These are phyloP conservation scores for Ploettnerulaceae sp. DNA, from an alignment of 2,329 filamentous ascomycete genomes.

Conservation along the genomic window DNA sequence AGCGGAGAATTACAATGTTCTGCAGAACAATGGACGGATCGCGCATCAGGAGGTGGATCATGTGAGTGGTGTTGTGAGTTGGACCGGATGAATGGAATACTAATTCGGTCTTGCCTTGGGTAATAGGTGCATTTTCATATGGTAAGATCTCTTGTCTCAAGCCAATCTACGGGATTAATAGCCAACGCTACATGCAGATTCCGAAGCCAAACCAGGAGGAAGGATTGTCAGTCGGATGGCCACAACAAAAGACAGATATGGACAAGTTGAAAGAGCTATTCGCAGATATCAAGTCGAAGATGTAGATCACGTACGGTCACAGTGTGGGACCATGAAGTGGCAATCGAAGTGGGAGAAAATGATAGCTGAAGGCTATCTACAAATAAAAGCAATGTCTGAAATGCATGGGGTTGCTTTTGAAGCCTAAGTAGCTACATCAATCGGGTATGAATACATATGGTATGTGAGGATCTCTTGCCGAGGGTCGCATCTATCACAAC, in stretches of 20 bases:
- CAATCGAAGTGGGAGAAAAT: not conserved
- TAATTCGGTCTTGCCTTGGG: not conserved
- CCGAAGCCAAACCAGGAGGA: conserved; percentile 85
- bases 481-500: conserved; percentile 2
- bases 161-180: not conserved
- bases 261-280: conserved; percentile 72
- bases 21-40: conserved; percentile 91
- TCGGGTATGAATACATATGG: not conserved
- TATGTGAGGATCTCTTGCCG: not conserved
- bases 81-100: not conserved
- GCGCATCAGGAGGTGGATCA: conserved; percentile 93
- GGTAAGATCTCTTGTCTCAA: conserved; percentile 44
- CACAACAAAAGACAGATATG: conserved; percentile 70
- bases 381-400: not conserved
- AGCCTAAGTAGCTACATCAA: no score
- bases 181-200: conserved; percentile 52
- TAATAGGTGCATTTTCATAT: conserved; percentile 85
- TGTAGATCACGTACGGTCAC: conserved; percentile 46
- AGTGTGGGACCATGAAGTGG: no score
- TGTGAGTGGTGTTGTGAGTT: conserved; percentile 47
- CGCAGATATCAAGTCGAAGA: conserved; percentile 85
- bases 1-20: conserved; percentile 79
- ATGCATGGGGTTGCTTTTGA: no score
- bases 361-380: not conserved
- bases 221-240: conserved; percentile 78